Base-by-base conservation (phyloP, 2,329 filamentous ascomycete genomes). In the Pseudogymnoascus sp. region DNA sequence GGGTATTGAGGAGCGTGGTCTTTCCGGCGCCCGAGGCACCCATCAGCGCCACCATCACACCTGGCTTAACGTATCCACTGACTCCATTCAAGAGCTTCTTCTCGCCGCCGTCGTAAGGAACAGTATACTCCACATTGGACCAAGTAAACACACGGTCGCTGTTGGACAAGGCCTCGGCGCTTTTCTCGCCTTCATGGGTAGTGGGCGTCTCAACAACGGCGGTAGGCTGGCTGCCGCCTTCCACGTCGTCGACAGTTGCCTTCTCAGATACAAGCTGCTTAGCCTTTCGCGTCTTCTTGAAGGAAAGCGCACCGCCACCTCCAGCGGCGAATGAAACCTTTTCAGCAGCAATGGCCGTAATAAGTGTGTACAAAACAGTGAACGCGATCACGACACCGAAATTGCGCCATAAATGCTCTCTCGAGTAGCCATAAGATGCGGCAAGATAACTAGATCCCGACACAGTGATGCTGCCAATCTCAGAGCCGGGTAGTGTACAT, bases 1-100 rank as follows among this genome's bases (percentile, higher is more conserved):
- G 80, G 40, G 90, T 89, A 75, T 96, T 90, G 38, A 96, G 78
- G 21, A 96, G 82, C 0, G 91, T 96, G 0, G 92, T 96, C 76
- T 96, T 96, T 64, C 92, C 91, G 19, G 92, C 91, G 68, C 92
- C 92, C 7, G 60, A 72, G n/a, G 70, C 70, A 15, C 69, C 71
- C 87, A 89, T 89, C 0, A 88, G 77, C 21, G 86, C 87, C 29
- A 86, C 88, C 50, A 88, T 74, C 59, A 84, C 88, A 64, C 87
- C 87, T 15, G 87, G 87, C 72, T 89, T 88, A 66, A 90, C 86
- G 83, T 88, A 96, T 2, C 91, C 91, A 67, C 92, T 85, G 0
- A 96, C 88, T 63, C 93, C 83, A 66, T 95, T 86, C 7, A 96
- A 78, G 64, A 96, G 85, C 11, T 83, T 78, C 7, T 88, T 84